phyloP scores from a whole-genome alignment of 805 yeast species.

The Yamadazyma olivae region DNA sequence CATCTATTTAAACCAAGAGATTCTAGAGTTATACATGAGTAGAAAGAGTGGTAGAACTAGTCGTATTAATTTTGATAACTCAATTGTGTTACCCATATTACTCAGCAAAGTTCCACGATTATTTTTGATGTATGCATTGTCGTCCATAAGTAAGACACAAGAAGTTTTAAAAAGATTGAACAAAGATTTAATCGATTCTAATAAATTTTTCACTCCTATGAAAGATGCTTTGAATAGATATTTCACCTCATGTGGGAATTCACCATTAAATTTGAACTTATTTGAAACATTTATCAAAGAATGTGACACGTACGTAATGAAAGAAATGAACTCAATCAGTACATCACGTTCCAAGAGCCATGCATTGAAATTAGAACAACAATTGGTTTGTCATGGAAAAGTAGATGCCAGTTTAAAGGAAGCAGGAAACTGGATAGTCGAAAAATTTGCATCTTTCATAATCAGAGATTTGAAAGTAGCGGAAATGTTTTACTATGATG shows the following conservation, averaged over 20 bases:
- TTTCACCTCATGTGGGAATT: conserved; percentile 44
- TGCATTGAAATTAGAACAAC: conserved; percentile 56
- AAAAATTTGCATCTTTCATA: conserved; percentile 42
- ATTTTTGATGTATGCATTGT: conserved; percentile 61
- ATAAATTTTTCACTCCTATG: conserved; percentile 46
- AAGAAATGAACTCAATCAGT: conserved; percentile 23
- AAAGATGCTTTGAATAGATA: conserved; percentile 50
- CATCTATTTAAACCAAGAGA: conserved; percentile 69
- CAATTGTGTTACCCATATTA: conserved; percentile 55
- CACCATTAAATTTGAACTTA: conserved; percentile 53
- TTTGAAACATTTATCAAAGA: conserved; percentile 64
- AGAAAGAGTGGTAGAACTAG: conserved; percentile 17
- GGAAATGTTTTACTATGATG: conserved; percentile 60
- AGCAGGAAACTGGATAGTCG: conserved; percentile 42
- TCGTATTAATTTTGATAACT: conserved; percentile 25
- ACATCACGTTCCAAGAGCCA: conserved; percentile 21
- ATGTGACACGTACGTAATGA: conserved; percentile 41
- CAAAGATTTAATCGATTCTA: conserved; percentile 44
- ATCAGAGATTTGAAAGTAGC: conserved; percentile 47
- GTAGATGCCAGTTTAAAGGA: conserved; percentile 46
- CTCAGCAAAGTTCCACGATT: conserved; percentile 70
- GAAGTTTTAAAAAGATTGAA: conserved; percentile 56
- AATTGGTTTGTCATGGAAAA: conserved; percentile 57
- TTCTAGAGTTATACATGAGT: conserved; percentile 43
- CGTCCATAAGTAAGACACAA: conserved; percentile 61